Base-by-base conservation (phyloP, 805 yeast genomes). In the Kuraishia molischiana region DNA sequence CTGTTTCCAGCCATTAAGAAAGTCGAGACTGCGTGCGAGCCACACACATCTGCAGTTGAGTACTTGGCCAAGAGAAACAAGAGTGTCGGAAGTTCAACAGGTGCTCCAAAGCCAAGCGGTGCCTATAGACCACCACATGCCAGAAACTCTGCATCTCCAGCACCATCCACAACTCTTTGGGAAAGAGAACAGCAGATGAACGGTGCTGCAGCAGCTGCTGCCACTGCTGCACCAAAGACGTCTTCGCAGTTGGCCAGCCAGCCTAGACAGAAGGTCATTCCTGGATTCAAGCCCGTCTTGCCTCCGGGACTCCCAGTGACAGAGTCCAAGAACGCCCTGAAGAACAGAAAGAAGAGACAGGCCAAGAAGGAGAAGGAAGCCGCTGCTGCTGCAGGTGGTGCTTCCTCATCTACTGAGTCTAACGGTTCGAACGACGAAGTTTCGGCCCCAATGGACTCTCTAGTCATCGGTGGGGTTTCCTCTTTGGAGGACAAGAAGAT, bases 101-200 rank as follows among this genome's bases (percentile, higher is more conserved):
- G 17, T 5, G 54, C 59, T 5, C 46, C 44, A 5, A 81, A 79
- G 54, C 79, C 89, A 38, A 71, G 75, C 24, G 95, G 96, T 38
- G 97, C 97, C 31, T 92, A 92, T 58, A 77, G 95, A 58, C 98
- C 98, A 19, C 98, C 99, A 2, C 96, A 87, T 59, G 95, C 97
- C 9, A 73, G 95, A 58, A 67, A 58, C 35, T 53, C 56, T 15
- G 55, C 60, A 4, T 57, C 56, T 15, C 41, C 61, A 3, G 51
- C 63, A 3, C 51, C 64, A 10, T 56, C 69, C 29, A 68, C 77
- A 40, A 64, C 83, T 4, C 60, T 77, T 46, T 75, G 76, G 45
- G 79, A 79, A 53, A 69, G 67, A 56, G 84, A 77, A 56, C 47
- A 66, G 53, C 53, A 41, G 60, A 61, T 36, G 53, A 49, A 21